Evolutionary conservation across 2,329 filamentous ascomycete genomes (phyloP).

Genomic region (Magnaporthiopsis rhizophila): DNA sequence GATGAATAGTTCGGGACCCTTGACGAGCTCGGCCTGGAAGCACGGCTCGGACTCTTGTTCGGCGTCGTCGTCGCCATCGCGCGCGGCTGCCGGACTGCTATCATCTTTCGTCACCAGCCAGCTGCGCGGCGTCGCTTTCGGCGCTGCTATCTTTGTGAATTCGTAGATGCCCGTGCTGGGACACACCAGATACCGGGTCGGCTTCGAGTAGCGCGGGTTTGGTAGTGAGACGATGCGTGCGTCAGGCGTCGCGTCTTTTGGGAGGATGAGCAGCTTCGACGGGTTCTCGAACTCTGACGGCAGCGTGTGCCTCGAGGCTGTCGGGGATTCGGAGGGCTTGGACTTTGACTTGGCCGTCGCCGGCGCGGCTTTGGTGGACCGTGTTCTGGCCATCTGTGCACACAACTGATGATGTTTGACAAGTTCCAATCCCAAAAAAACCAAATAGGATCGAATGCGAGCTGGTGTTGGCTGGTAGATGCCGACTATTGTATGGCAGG

Average conservation of each 20-base stretch:
- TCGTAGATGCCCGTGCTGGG: slow-evolving; percentile 56
- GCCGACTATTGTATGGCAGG: neutral
- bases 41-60: slow-evolving; percentile 1
- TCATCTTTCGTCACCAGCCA: slow-evolving; percentile 41
- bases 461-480: neutral
- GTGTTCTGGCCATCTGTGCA: slow-evolving; percentile 25
- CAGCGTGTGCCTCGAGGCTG: slow-evolving; percentile 33
- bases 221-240: slow-evolving; percentile 53
- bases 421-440: neutral
- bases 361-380: slow-evolving; percentile 30
- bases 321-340: slow-evolving; percentile 12
- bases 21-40: slow-evolving; percentile 36
- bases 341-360: slow-evolving; percentile 14
- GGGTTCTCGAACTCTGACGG: slow-evolving; percentile 32
- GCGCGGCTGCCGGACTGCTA: slow-evolving; percentile 21
- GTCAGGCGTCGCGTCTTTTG: slow-evolving; percentile 41
- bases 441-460: neutral
- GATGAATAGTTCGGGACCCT: slow-evolving; percentile 67
- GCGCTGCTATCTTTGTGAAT: slow-evolving; percentile 49
- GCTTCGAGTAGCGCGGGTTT: slow-evolving; percentile 46
- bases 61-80: slow-evolving; percentile 11
- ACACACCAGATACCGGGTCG: slow-evolving; percentile 54
- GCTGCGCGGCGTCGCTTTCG: slow-evolving; percentile 47
- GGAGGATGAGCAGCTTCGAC: slow-evolving; percentile 53
- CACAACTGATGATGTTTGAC: neutral